phyloP scores from a whole-genome alignment of 148 eudicot species.

The Cornus controversa region DNA sequence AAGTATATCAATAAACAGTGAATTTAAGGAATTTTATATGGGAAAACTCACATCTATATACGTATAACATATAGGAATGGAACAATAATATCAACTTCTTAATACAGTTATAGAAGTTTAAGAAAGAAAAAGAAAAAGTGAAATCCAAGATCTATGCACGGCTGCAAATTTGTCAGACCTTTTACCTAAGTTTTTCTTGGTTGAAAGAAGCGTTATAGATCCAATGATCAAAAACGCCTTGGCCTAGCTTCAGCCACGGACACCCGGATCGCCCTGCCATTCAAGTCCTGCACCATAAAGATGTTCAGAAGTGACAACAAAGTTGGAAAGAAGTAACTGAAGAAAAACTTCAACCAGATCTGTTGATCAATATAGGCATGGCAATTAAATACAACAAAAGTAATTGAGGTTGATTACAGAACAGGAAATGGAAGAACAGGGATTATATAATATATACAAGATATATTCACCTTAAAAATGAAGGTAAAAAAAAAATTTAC shows the following conservation, averaged over 20 bases:
- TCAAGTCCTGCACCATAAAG: conserved; percentile 59
- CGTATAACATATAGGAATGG: background rate
- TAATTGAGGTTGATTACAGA: background rate
- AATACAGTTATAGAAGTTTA: no score
- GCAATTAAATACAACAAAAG: background rate
- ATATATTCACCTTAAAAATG: background rate
- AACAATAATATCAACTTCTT: no score
- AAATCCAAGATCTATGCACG: background rate
- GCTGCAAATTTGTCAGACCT: background rate
- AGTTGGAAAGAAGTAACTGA: background rate
- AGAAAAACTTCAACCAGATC: background rate
- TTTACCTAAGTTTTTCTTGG: conserved; percentile 14
- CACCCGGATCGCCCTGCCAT: conserved; percentile 82
- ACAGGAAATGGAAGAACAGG: background rate
- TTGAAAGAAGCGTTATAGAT: conserved; percentile 20
- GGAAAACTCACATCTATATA: background rate
- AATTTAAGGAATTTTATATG: no score
- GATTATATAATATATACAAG: background rate
- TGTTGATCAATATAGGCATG: background rate
- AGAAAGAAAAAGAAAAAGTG: no score
- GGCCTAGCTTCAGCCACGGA: conserved; percentile 74
- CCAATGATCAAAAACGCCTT: conserved; percentile 52
- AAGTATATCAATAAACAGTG: background rate
- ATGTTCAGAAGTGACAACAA: background rate
- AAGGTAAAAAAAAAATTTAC: background rate